Evolutionary conservation across 2,329 filamentous ascomycete genomes (phyloP).

Genomic region (Nemania bipapillata): DNA sequence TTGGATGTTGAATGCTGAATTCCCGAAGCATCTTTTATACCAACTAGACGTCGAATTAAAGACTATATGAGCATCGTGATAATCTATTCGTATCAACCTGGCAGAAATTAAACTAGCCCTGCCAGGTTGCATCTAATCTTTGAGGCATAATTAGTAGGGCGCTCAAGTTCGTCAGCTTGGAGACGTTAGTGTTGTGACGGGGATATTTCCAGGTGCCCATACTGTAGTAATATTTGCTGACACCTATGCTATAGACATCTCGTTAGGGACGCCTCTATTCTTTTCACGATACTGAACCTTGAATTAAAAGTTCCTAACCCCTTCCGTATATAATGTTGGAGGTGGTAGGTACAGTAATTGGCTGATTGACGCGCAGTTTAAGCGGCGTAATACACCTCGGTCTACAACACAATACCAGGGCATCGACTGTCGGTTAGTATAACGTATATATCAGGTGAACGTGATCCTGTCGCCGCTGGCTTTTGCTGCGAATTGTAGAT

Average conservation of each 20-base stretch:
- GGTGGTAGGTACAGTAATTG: neutral
- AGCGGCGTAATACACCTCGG: neutral
- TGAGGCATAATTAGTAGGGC: neutral
- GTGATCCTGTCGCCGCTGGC: constrained; percentile 1
- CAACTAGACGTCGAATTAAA: constrained; percentile 12
- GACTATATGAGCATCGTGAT: neutral
- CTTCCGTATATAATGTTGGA: neutral
- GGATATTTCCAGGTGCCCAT: neutral
- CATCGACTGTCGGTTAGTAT: neutral
- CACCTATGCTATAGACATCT: constrained; percentile 1
- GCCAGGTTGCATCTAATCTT: neutral
- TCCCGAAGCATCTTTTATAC: constrained; percentile 7
- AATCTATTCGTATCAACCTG: neutral
- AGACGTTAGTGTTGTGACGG: constrained; percentile 6
- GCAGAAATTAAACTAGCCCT: neutral
- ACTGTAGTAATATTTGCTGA: constrained; percentile 12
- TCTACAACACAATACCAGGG: constrained; percentile 1
- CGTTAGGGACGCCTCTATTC: neutral
- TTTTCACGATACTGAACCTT: constrained; percentile 1
- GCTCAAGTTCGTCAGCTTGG: neutral
- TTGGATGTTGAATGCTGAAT: neutral
- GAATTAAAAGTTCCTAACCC: neutral
- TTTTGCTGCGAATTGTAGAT: neutral
- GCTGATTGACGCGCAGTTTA: neutral
- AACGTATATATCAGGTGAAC: constrained; percentile 4